Evolutionary conservation across 108 stramenopile species (phyloP), one percentile per base, ranked within the genome.

Genomic region (Parietichytrium sp.): DNA sequence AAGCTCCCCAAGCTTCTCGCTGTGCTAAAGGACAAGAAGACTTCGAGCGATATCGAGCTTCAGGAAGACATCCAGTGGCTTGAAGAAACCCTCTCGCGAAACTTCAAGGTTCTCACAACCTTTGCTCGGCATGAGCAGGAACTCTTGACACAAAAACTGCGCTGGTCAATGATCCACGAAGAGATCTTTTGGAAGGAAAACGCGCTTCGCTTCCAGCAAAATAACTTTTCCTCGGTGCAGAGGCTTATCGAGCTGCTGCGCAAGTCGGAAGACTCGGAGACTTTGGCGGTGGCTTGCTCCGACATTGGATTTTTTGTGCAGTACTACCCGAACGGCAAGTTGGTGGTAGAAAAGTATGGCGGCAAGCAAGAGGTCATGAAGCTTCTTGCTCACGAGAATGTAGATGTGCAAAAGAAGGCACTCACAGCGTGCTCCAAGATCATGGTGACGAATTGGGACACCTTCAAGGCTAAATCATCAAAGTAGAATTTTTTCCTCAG

Each of bases 291-390:
- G 87, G 98, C 98, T 4, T 95, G 94, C 84, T 96, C 94, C 79
- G 98, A 97, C 86, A 89, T 98, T 82, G 98, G 96, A 52, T 96
- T 96, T 85, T 96, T 96, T 80, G 94, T 93, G 29, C 95, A 96
- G 51, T 95, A 95, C 86, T 97, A 96, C 83, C 96, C 98, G 2
- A 96, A 95, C 55, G 96, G 96, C 47, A 85, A 95, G 84, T 87
- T 89, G 6, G 92, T 94, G 79, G 93, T 92, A 26, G 93, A 91
- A 83, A 86, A 90, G 78, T 86, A 96, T 38, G 96, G 96, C 42
- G 98, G 95, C 50, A 98, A 98, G 88, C 94, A 95, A 48, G 84
- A 90, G 81, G 90, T 95, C 54, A 96, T 98, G 95, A 85, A 88
- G 25, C 91, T 98, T 42, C 93, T 98, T 80, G 94, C 94, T 83